Base-by-base conservation (phyloP, 805 yeast genomes). In the Diddensiella transvaalensis region DNA sequence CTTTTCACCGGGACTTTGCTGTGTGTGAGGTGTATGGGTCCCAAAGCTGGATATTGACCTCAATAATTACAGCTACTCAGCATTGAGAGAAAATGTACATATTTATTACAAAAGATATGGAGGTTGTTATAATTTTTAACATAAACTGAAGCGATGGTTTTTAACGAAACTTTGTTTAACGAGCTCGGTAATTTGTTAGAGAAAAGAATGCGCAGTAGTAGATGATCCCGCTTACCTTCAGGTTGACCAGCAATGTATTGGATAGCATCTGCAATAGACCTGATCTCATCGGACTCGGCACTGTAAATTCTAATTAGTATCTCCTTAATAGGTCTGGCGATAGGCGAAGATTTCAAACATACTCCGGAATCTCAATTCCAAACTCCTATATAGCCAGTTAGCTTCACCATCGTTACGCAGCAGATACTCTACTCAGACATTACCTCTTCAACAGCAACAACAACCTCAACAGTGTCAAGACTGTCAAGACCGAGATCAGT, bases 381-480 rank as follows among this genome's bases (percentile, higher is more conserved):
- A 82, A 82, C 64, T 82, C 87, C 73, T 40, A 29, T 15, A 21
- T 26, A 10, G 43, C 39, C 35, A 38, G 49, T 38, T 32, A 32
- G 13, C 15, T 40, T 10, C 21, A 22, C n/a, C 18, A 19, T 17
- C 19, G 11, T 44, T 23, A 40, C 18, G 8, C 11, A 19, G 2
- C 10, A 6, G 18, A 40, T 40, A 23, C 8, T 26, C 8, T 8
- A 26, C 32, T 26, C 13, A 26, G 13, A 13, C 8, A 8, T 26
- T 24, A 46, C 44, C 50, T 88, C 96, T 73, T 90, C 97, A 63
- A 90, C 80, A 49, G 96, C 96, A 69, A 90, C 95, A 55, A 90
- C 76, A 49, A 93, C 90, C 72, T 90, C 97, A 53, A 89, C 95
- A 57, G 90, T 83, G 65, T 90, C 97, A 57, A 90, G 77, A 2